Evolutionary conservation across 225 moss, liverwort and hornwort genomes (phyloP).

Genomic region (Bryum argenteum): DNA sequence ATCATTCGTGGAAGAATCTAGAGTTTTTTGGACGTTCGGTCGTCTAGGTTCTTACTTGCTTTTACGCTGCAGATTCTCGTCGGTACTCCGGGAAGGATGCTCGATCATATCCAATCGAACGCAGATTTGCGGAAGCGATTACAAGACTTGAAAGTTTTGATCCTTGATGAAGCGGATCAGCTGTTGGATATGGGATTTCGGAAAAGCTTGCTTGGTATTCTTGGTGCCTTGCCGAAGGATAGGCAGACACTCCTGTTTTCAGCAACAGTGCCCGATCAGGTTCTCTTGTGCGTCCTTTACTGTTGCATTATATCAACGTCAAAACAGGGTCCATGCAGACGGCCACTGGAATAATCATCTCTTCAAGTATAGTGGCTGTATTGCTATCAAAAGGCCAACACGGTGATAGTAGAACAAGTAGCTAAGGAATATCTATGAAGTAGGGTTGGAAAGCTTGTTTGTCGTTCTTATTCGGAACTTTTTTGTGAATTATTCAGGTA

Average conservation of each 20-base stretch:
- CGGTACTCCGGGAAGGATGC: constrained; percentile 89
- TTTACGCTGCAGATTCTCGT: constrained; percentile 70
- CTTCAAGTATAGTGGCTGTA: not conserved
- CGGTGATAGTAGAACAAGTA: not conserved
- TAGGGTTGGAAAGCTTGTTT: not conserved
- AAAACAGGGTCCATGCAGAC: not conserved
- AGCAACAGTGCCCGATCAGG: constrained; percentile 91
- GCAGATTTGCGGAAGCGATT: constrained; percentile 70
- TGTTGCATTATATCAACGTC: constrained; percentile 17
- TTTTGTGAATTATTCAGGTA: constrained; percentile 51
- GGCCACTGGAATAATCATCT: not conserved
- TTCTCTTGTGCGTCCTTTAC: constrained; percentile 57
- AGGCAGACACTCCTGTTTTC: constrained; percentile 95
- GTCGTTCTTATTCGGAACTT: not conserved
- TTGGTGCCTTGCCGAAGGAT: constrained; percentile 67
- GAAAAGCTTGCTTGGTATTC: constrained; percentile 78
- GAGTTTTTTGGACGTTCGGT: not conserved
- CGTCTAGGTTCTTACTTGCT: constrained; percentile 22
- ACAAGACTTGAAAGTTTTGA: constrained; percentile 73
- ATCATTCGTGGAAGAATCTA: not conserved
- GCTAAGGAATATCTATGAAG: not conserved
- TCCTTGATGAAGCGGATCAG: constrained; percentile 97
- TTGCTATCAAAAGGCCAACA: not conserved
- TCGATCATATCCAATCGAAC: constrained; percentile 81
- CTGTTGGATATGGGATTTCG: constrained; percentile 98